Evolutionary conservation across 2,329 filamentous ascomycete species (phyloP).

Genomic region (Colletotrichum abscissum): DNA sequence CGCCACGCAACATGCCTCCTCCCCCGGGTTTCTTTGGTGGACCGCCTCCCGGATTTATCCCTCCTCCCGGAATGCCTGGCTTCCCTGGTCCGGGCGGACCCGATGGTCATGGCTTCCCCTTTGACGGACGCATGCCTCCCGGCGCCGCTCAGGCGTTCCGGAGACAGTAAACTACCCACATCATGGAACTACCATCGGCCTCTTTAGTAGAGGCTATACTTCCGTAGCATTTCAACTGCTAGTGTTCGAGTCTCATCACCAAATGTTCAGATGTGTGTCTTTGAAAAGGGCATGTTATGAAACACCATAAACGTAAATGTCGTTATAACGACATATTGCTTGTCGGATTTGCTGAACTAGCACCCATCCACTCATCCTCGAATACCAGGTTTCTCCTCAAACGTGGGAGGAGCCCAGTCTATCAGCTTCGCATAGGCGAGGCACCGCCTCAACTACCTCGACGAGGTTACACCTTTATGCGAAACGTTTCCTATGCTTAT

Average conservation of each 20-base stretch:
- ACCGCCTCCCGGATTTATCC: constrained; percentile 62
- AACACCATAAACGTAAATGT: constrained; percentile 5
- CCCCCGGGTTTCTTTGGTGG: constrained; percentile 69
- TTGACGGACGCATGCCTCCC: constrained; percentile 66
- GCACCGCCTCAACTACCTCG: not conserved
- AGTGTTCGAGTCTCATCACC: constrained; percentile 11
- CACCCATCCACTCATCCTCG: constrained; percentile 13
- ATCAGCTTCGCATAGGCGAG: not conserved
- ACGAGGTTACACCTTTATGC: not conserved
- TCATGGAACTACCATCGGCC: not conserved
- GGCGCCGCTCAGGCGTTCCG: constrained; percentile 52
- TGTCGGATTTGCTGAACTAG: constrained; percentile 20
- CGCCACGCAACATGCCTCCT: constrained; percentile 65
- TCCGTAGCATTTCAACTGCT: constrained; percentile 14
- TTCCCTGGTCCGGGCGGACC: constrained; percentile 64
- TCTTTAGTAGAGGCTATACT: not conserved
- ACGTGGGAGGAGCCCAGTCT: not conserved
- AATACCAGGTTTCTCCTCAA: not conserved
- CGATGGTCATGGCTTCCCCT: constrained; percentile 62
- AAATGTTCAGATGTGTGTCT: constrained; percentile 11
- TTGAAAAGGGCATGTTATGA: constrained; percentile 10
- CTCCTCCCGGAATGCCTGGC: constrained; percentile 64
- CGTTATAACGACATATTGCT: constrained; percentile 16
- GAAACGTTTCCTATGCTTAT: not conserved
- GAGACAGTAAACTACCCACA: constrained; percentile 43